Percentiles rank a stretch among this genome's conserved stretches.
Evolutionary conservation across 768 basidiomycete species (phyloP).

Genomic region (Podaxis sp.): DNA sequence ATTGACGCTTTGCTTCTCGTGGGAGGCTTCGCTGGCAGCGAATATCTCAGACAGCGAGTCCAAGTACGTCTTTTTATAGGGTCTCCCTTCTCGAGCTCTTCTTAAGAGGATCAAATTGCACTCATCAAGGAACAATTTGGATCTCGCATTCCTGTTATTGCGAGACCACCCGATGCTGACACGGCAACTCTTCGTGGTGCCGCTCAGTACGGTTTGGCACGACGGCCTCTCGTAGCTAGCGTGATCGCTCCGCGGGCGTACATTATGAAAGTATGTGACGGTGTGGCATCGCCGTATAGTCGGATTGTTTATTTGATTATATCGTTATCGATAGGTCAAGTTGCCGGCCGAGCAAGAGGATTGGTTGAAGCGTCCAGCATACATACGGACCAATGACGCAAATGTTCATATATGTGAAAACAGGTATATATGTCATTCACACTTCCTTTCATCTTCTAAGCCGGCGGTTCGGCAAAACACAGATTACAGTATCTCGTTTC

Average conservation of each 20-base stretch:
- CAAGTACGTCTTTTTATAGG: conserved; percentile 47
- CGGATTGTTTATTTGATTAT: conserved; percentile 8
- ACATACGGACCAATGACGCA: conserved; percentile 76
- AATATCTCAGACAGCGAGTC: conserved; percentile 79
- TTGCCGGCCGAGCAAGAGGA: conserved; percentile 87
- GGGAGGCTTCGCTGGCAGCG: conserved; percentile 86
- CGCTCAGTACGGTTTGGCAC: conserved; percentile 83
- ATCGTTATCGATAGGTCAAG: conserved; percentile 59
- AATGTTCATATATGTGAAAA: conserved; percentile 83
- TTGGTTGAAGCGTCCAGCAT: conserved; percentile 81
- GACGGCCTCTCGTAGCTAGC: conserved; percentile 73
- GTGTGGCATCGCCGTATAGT: background rate
- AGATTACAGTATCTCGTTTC: conserved; percentile 87
- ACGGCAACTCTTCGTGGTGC: conserved; percentile 87
- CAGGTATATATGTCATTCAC: conserved; percentile 45
- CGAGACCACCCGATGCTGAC: conserved; percentile 83
- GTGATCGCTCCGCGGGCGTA: conserved; percentile 83
- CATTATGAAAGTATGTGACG: conserved; percentile 69
- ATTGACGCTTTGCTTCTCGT: conserved; percentile 87
- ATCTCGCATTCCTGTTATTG: conserved; percentile 68
- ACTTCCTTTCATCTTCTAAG: conserved; percentile 19
- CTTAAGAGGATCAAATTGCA: conserved; percentile 1
- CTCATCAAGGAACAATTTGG: conserved; percentile 60
- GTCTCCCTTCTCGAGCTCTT: conserved; percentile 1
- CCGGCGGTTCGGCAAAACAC: conserved; percentile 26